phyloP scores from a whole-genome alignment of 805 yeast species.

The Myxozyma kluyveri region DNA sequence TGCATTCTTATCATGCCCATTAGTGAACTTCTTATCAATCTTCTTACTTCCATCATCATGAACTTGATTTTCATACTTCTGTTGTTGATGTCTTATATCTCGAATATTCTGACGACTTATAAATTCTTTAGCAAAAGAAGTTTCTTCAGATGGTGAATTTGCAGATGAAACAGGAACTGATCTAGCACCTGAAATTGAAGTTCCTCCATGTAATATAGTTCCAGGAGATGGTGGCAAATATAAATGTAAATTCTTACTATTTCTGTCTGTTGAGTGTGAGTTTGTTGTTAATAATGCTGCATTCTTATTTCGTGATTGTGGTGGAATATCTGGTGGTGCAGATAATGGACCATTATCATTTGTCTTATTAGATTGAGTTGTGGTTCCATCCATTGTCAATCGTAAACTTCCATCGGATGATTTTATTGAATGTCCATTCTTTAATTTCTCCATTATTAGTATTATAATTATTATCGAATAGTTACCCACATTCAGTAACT shows the following conservation, averaged over 20 bases:
- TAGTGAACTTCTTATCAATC: not conserved
- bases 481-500: too few species aligned
- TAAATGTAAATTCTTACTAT: constrained; percentile 7
- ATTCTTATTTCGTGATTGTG: not conserved
- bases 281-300: not conserved
- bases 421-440: too few species aligned
- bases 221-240: constrained; percentile 6
- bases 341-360: too few species aligned
- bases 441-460: too few species aligned
- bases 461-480: too few species aligned
- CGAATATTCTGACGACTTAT: not conserved
- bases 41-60: too few species aligned
- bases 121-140: not conserved
- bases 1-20: not conserved
- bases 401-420: too few species aligned
- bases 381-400: too few species aligned
- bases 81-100: not conserved
- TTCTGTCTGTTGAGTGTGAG: not conserved
- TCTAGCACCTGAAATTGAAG: constrained; percentile 16
- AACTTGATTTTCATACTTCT: not conserved
- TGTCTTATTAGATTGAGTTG: too few species aligned
- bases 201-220: constrained; percentile 10
- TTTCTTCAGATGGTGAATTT: constrained; percentile 20
- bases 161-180: constrained; percentile 22
- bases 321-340: too few species aligned